Evolutionary conservation across 2,329 filamentous ascomycete species (phyloP), one percentile per base, ranked within the genome.

Genomic region (Hymenotorrendiella dingleyae): DNA sequence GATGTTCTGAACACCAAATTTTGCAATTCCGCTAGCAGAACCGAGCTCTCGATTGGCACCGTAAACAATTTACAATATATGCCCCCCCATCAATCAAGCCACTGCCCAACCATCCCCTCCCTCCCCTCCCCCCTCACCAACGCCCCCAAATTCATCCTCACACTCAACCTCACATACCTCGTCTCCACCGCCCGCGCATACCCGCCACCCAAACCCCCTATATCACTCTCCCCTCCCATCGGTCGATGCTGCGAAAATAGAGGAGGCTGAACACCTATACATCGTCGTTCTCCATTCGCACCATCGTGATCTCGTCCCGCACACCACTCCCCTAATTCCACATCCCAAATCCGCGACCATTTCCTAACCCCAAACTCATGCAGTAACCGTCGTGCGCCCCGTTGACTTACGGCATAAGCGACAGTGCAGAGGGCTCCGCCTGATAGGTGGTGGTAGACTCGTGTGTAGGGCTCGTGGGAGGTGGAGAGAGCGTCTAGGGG

Each of bases 171-270:
- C 19, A 53, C 26, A 48, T 53, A 51, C 29, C 48, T 52, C 17
- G 46, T 51, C 35, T 51, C 50, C 16, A 53, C 46, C 1, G 9
- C 40, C 16, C 37, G 48, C 26, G 46, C 48, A 43, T 46, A 51
- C 14, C 46, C 48, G 4, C 45, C 46, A 23, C 50, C 50, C 1
- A 51, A 24, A 2, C 48, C 46, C n/a, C 48, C 44, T 40, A 51
- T 53, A 40, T 51, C 32, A 32, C 45, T 49, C 26, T 49, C 46
- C 11, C 41, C 51, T n/a, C 46, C 49, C 6, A 26, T 16, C 4
- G 51, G 49, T 44, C 52, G 47, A 42, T 54, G 49, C 45, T 49
- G 47, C 5, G 43, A 43, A 42, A 52, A 49, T 28, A 52, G 41
- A 9, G 46, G 49, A 20, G 49, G 51, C 29, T 52, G 49, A 12